Conservation (phyloP, 2,329 filamentous ascomycete species). For the Nemania sp. region DNA sequence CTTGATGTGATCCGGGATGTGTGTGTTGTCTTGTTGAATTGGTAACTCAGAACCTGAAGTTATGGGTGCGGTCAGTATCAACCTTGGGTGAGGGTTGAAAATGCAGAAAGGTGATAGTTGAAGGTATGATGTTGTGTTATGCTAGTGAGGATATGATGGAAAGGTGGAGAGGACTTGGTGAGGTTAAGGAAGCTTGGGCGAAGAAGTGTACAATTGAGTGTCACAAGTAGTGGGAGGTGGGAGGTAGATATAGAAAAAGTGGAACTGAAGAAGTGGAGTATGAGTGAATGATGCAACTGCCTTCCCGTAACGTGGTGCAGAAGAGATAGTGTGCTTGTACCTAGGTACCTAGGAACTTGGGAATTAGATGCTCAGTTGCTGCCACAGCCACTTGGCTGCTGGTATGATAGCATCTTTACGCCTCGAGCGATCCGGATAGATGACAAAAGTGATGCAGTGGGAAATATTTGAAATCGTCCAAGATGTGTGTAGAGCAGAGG, state of each 20-base stretch:
- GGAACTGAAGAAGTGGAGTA: conserved; percentile 12
- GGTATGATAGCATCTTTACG: background rate
- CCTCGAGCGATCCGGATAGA: background rate
- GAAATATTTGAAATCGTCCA: background rate
- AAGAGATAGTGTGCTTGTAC: background rate
- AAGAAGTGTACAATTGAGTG: background rate
- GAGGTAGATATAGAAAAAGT: conserved; percentile 9
- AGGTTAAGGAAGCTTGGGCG: background rate
- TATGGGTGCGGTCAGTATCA: background rate
- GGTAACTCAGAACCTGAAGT: background rate
- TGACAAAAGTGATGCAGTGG: background rate
- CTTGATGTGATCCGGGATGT: background rate
- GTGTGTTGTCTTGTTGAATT: background rate
- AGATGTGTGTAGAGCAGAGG: background rate
- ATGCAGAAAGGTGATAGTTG: background rate
- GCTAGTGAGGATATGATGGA: background rate
- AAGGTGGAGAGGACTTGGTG: background rate
- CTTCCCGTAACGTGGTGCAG: background rate
- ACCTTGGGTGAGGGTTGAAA: background rate
- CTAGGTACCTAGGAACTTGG: conserved; percentile 2
- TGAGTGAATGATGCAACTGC: conserved; percentile 4
- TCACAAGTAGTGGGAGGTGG: background rate
- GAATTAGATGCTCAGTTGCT: background rate
- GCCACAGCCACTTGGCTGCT: background rate
- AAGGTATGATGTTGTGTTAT: background rate